These are phyloP conservation scores for Fusarium agapanthi DNA, from an alignment of 2,329 filamentous ascomycete species.

Conservation along the genomic window DNA sequence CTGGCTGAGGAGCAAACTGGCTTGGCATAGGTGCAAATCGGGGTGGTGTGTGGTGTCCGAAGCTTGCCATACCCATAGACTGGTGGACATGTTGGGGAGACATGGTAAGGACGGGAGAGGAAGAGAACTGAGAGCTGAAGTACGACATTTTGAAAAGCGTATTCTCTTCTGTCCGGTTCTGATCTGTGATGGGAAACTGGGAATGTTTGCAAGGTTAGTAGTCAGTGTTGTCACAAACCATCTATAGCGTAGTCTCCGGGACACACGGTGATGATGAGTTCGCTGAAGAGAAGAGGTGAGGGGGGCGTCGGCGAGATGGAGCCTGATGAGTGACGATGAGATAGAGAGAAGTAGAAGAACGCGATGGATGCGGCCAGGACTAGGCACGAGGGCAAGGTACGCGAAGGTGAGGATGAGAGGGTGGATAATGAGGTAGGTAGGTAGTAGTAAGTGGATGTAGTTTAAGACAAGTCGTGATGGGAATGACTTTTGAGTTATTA, in stretches of 20 bases:
- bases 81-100: constrained; percentile 48
- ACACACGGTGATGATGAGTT: constrained; percentile 24
- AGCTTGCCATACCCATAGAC: constrained; percentile 44
- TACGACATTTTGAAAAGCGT: constrained; percentile 51
- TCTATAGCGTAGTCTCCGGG: constrained; percentile 33
- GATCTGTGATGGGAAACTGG: constrained; percentile 27
- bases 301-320: background rate
- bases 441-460: background rate
- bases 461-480: constrained; percentile 5
- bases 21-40: constrained; percentile 38
- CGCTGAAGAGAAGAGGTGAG: constrained; percentile 5
- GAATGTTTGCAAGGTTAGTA: constrained; percentile 43
- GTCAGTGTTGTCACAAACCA: constrained; percentile 46
- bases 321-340: background rate
- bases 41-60: constrained; percentile 40
- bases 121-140: constrained; percentile 53
- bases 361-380: constrained; percentile 9
- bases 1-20: constrained; percentile 42
- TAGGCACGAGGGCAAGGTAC: constrained; percentile 22
- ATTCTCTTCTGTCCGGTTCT: background rate
- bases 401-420: constrained; percentile 6
- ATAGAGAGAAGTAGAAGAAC: constrained; percentile 1
- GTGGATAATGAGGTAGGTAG: background rate
- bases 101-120: constrained; percentile 57
- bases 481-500: constrained; percentile 5